Evolutionary conservation across 2,329 filamentous ascomycete genomes (phyloP).

Genomic region (Phaeosphaeria sp.): DNA sequence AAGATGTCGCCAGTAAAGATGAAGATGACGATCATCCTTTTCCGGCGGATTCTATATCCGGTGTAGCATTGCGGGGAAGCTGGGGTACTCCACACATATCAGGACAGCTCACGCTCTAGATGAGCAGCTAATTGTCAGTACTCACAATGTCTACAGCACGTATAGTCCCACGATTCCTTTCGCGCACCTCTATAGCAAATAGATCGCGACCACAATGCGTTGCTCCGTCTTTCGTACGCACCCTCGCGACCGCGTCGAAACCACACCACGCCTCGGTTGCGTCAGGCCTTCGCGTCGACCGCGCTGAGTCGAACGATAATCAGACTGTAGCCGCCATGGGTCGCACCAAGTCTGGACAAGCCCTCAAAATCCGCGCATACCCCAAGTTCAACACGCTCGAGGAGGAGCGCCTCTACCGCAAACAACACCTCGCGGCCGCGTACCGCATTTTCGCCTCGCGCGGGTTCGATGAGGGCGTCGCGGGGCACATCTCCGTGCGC

Average conservation of each 20-base stretch:
- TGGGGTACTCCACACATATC: background rate
- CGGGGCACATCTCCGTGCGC: conserved; percentile 55
- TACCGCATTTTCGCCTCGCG: conserved; percentile 49
- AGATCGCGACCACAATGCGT: background rate
- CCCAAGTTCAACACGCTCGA: conserved; percentile 48
- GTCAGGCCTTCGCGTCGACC: conserved; percentile 31
- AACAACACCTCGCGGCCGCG: conserved; percentile 56
- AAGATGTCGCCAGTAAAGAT: background rate
- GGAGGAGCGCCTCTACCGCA: conserved; percentile 52
- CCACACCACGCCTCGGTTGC: conserved; percentile 23
- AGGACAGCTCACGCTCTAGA: background rate
- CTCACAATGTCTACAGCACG: conserved; percentile 15
- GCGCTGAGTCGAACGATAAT: conserved; percentile 50
- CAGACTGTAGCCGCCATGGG: conserved; percentile 55
- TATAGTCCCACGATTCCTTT: background rate
- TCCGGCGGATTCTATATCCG: conserved; percentile 7
- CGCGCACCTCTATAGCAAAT: background rate
- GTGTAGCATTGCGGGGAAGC: conserved; percentile 9
- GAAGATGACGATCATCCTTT: background rate
- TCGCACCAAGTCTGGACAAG: conserved; percentile 54
- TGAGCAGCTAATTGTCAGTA: conserved; percentile 4
- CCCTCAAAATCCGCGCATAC: conserved; percentile 56
- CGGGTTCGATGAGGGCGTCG: conserved; percentile 52
- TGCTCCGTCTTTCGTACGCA: conserved; percentile 1
- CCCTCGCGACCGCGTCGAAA: conserved; percentile 19